Percentiles rank a stretch among this genome's conserved stretches.
phyloP scores from a whole-genome alignment of 257 asterid genomes.

The Ajuga chamaepitys region DNA sequence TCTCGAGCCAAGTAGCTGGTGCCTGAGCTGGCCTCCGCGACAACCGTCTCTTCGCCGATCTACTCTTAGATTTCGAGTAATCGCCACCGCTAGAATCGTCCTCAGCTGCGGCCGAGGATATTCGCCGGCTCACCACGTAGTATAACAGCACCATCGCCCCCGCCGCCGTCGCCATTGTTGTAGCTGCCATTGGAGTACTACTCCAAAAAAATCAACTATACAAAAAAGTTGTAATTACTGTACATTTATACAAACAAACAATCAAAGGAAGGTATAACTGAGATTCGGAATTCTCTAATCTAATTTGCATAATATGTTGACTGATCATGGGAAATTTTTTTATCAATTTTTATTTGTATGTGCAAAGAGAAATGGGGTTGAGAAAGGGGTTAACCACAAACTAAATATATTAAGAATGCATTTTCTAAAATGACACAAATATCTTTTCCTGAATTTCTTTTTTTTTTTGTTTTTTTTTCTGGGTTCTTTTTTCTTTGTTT shows the following conservation, averaged over 20 bases:
- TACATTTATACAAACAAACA: not conserved
- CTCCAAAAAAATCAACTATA: constrained; percentile 17
- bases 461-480: not conserved
- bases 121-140: constrained; percentile 58
- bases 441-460: not conserved
- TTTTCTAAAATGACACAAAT: constrained; percentile 10
- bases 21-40: constrained; percentile 88
- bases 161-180: constrained; percentile 85
- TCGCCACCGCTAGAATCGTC: constrained; percentile 39
- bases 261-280: not conserved
- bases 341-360: constrained; percentile 2
- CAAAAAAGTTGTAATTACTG: not conserved
- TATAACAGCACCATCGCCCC: constrained; percentile 70
- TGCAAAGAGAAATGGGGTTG: constrained; percentile 7
- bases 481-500: too few relatives aligned
- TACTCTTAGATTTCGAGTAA: constrained; percentile 40
- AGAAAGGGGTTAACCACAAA: constrained; percentile 11
- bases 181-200: constrained; percentile 54
- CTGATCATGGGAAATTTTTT: not conserved
- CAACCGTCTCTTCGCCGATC: constrained; percentile 54
- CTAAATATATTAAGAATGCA: not conserved
- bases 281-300: constrained; percentile 3
- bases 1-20: constrained; percentile 80
- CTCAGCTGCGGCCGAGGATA: constrained; percentile 29
- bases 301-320: not conserved